Evolutionary conservation across 257 asterid genomes (phyloP).

Genomic region (Solanum infundibuliforme): DNA sequence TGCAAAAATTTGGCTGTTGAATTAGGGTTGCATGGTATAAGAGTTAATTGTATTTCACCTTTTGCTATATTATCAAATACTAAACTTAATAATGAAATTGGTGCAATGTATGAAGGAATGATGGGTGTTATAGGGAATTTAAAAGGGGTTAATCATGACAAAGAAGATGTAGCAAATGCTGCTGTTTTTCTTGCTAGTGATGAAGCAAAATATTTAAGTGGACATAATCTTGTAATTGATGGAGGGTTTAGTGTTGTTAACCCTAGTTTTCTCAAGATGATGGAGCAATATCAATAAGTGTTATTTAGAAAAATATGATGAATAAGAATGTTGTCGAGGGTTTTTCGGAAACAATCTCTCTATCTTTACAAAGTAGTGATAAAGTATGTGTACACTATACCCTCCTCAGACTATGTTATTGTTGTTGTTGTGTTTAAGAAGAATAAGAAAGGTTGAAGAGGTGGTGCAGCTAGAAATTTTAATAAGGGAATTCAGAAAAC

Average conservation of each 20-base stretch:
- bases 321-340: background rate
- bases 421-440: background rate
- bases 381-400: no score
- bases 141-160: conserved; percentile 16
- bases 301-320: no score
- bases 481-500: background rate
- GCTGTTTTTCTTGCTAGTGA: conserved; percentile 36
- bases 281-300: background rate
- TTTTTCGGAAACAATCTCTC: rapidly evolving
- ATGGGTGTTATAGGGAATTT: conserved; percentile 12
- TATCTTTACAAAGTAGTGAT: rapidly evolving
- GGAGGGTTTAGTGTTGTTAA: conserved; percentile 42
- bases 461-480: no score
- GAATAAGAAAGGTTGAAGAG: no score
- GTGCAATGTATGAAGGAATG: background rate
- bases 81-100: background rate
- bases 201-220: conserved; percentile 35
- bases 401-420: no score
- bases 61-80: conserved; percentile 18
- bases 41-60: conserved; percentile 45
- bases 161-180: conserved; percentile 34
- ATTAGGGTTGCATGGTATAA: conserved; percentile 34
- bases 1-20: conserved; percentile 27
- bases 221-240: conserved; percentile 41
- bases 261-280: conserved; percentile 3